These are phyloP conservation scores for Lagenidium giganteum DNA, from an alignment of 352 stramenopile species.

Conservation along the genomic window DNA sequence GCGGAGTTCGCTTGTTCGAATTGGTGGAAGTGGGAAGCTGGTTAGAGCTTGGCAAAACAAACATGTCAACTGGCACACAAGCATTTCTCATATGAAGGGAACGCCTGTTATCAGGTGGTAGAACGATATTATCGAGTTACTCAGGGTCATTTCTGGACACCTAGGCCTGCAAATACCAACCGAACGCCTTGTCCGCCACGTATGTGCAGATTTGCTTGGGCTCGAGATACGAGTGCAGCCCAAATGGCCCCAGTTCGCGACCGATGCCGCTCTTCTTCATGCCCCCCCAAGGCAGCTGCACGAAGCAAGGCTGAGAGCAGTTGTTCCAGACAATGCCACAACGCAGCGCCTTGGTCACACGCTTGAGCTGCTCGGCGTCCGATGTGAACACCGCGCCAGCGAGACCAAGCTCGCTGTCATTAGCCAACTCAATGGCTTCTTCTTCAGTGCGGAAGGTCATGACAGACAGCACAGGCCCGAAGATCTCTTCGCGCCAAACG, in stretches of 20 bases:
- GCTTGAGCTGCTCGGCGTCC: slow-evolving; percentile 38
- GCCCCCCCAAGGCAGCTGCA: slow-evolving; percentile 74
- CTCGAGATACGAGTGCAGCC: slow-evolving; percentile 57
- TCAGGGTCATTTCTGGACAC: background rate
- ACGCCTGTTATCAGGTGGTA: too few species aligned
- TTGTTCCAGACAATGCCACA: slow-evolving; percentile 68
- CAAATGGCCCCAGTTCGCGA: slow-evolving; percentile 60
- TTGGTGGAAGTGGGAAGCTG: too few species aligned
- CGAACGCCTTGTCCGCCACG: slow-evolving; percentile 61
- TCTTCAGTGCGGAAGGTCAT: slow-evolving; percentile 84
- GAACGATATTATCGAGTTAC: slow-evolving; percentile 1
- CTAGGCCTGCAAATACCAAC: slow-evolving; percentile 44
- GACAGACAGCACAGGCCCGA: slow-evolving; percentile 83
- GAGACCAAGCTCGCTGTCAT: slow-evolving; percentile 75
- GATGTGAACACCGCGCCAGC: slow-evolving; percentile 66
- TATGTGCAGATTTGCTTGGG: slow-evolving; percentile 71
- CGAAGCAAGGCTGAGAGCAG: slow-evolving; percentile 54
- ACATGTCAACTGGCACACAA: too few species aligned
- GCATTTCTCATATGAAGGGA: too few species aligned
- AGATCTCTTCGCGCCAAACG: slow-evolving; percentile 88
- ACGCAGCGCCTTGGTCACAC: slow-evolving; percentile 50
- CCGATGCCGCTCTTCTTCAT: slow-evolving; percentile 83
- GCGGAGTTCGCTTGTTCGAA: too few species aligned
- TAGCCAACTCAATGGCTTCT: slow-evolving; percentile 71
- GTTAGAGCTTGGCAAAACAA: too few species aligned